These are phyloP conservation scores for Tricholoma furcatifolium DNA, from an alignment of 768 basidiomycete species.

Conservation along the genomic window DNA sequence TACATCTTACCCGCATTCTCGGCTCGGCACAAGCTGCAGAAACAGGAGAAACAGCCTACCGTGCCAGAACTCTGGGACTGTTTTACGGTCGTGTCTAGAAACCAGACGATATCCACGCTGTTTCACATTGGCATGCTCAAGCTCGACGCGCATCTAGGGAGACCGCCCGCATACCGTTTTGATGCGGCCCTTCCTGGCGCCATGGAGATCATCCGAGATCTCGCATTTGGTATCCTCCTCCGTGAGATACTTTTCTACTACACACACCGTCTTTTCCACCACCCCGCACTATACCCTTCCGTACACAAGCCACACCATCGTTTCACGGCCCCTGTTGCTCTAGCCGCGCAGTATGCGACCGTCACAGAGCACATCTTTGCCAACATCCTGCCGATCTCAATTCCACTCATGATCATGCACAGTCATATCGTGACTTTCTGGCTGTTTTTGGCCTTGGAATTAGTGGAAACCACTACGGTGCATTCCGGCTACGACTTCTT, in stretches of 20 bases:
- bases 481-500: slow-evolving; percentile 30
- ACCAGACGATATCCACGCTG: slow-evolving; percentile 21
- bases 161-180: slow-evolving; percentile 18
- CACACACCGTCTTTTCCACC: slow-evolving; percentile 26
- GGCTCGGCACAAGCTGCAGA: slow-evolving; percentile 24
- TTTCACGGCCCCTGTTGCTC: slow-evolving; percentile 30
- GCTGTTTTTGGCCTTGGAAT: slow-evolving; percentile 23
- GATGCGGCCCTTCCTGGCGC: slow-evolving; percentile 18
- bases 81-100: slow-evolving; percentile 20
- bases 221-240: slow-evolving; percentile 19
- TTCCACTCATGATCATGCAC: slow-evolving; percentile 24
- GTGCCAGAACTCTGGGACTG: slow-evolving; percentile 23
- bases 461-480: slow-evolving; percentile 27
- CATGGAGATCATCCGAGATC: slow-evolving; percentile 18
- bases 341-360: slow-evolving; percentile 27
- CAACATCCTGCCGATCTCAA: slow-evolving; percentile 25
- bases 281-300: slow-evolving; percentile 22
- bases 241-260: slow-evolving; percentile 31
- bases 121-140: slow-evolving; percentile 19
- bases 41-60: slow-evolving; percentile 24
- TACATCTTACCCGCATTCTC: slow-evolving; percentile 23
- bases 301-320: slow-evolving; percentile 30
- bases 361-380: slow-evolving; percentile 26
- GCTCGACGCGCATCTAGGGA: not conserved
- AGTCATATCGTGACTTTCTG: slow-evolving; percentile 27